Evolutionary conservation across 305 asterid genomes (phyloP).

Genomic region (Fraxinus dipetala): DNA sequence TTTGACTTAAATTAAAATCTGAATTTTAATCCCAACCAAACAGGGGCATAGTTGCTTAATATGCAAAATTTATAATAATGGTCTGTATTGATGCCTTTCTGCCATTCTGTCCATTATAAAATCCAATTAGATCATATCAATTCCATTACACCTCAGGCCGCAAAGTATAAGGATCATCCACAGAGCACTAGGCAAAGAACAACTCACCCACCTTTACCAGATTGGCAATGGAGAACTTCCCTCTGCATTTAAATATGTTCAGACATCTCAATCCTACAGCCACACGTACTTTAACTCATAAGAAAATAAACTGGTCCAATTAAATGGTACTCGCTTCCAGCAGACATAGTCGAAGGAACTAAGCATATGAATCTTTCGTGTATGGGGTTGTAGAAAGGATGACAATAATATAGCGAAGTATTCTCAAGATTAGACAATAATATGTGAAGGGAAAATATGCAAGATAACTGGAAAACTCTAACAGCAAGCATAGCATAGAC

Average conservation of each 20-base stretch:
- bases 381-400: conserved; percentile 2
- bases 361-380: conserved; percentile 8
- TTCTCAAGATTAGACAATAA: conserved; percentile 5
- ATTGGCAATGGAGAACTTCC: neutral
- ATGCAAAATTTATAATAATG: neutral
- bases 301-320: conserved; percentile 5
- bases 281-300: neutral
- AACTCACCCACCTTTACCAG: conserved; percentile 5
- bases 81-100: neutral
- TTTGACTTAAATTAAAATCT: too few relatives aligned
- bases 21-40: too few relatives aligned
- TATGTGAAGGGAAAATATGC: conserved; percentile 2
- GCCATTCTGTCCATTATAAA: neutral
- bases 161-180: neutral
- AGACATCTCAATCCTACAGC: conserved; percentile 11
- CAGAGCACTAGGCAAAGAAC: neutral
- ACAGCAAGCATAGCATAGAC: neutral
- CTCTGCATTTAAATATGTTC: neutral
- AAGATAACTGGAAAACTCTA: neutral
- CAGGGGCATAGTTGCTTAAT: neutral
- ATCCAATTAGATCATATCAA: neutral
- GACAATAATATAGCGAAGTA: neutral
- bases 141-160: neutral
- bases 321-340: neutral
- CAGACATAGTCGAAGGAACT: neutral